Evolutionary conservation across 1,139 yeast genomes (phyloP), one percentile per base, ranked within the genome.

Genomic region (Taphrina deformans): DNA sequence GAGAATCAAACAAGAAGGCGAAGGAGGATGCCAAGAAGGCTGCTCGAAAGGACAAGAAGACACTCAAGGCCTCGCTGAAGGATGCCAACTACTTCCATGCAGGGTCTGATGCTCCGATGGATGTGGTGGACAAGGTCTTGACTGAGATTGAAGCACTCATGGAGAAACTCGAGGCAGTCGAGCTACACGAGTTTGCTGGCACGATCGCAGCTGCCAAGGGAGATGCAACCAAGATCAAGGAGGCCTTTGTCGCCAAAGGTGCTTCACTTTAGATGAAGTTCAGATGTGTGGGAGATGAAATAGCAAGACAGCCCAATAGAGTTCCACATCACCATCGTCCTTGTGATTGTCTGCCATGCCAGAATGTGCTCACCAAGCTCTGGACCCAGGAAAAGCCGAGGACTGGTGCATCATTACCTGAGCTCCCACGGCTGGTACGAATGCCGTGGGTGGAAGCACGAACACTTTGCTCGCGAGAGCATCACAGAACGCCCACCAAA

Each of bases 11-110:
- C 83, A 93, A 93, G 82, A 86, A 92, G 70, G 56, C 65, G 27
- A 95, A 92, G 82, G 98, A 93, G 82, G 96, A 97, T 73, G 97
- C 97, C 67, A 92, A 91, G 83, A 86, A 85, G 71, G 97, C 98
- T 58, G 90, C 89, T 84, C 93, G 89, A 96, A 93, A 92, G 89
- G 90, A 88, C 82, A 93, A 89, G 91, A 89, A 97, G 83, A 79
- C 89, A 66, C 79, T 93, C 71, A 90, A 98, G 84, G 79, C 80
- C 72, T 81, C 92, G 66, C 89, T 85, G 72, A 91, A 92, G 82
- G 97, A 89, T 48, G 85, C 82, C 72, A 89, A 83, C 69, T 91
- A 89, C 84, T 90, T 91, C 73, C 70, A 71, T 55, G 93, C 95
- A 70, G 90, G 86, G 70, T 86, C 85, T 66, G 83, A 79, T 69